Percentiles rank a stretch among this genome's conserved stretches.
phyloP scores from a whole-genome alignment of 495 filamentous ascomycete genomes.

The Bryoglossum gracile region DNA sequence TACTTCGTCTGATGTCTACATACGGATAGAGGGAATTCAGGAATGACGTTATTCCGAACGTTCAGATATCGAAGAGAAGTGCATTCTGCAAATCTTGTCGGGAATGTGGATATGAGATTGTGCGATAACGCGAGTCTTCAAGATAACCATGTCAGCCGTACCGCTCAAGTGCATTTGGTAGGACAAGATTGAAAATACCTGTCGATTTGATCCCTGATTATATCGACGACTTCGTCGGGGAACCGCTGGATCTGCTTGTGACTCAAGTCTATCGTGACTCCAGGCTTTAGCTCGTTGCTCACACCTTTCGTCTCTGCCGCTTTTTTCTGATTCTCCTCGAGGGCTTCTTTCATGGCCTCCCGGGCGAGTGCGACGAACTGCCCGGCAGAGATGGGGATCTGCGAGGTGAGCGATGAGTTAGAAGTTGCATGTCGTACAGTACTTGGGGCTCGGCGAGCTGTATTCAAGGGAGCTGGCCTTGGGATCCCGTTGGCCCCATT shows the following conservation, averaged over 20 bases:
- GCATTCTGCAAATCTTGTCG: slow-evolving; percentile 76
- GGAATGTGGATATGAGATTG: slow-evolving; percentile 75
- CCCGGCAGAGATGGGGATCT: slow-evolving; percentile 32
- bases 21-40: slow-evolving; percentile 65
- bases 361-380: slow-evolving; percentile 52
- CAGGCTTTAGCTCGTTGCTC: slow-evolving; percentile 64
- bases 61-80: slow-evolving; percentile 91
- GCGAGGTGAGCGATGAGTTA: slow-evolving; percentile 22
- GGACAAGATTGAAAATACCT: slow-evolving; percentile 45
- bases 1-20: slow-evolving; percentile 6
- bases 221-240: slow-evolving; percentile 82
- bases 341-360: slow-evolving; percentile 58
- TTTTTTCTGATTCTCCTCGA: slow-evolving; percentile 61
- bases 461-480: slow-evolving; percentile 18
- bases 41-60: slow-evolving; percentile 76
- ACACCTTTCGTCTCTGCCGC: slow-evolving; percentile 60
- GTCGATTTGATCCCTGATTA: slow-evolving; percentile 89
- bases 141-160: slow-evolving; percentile 13
- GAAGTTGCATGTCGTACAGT: slow-evolving; percentile 20
- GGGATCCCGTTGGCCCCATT: slow-evolving; percentile 12
- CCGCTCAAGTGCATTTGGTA: slow-evolving; percentile 2
- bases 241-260: slow-evolving; percentile 72
- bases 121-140: slow-evolving; percentile 78
- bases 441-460: slow-evolving; percentile 18
- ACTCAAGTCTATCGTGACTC: slow-evolving; percentile 81